Base-by-base conservation (phyloP, 2,329 filamentous ascomycete genomes). In the Phialocephala sp. region DNA sequence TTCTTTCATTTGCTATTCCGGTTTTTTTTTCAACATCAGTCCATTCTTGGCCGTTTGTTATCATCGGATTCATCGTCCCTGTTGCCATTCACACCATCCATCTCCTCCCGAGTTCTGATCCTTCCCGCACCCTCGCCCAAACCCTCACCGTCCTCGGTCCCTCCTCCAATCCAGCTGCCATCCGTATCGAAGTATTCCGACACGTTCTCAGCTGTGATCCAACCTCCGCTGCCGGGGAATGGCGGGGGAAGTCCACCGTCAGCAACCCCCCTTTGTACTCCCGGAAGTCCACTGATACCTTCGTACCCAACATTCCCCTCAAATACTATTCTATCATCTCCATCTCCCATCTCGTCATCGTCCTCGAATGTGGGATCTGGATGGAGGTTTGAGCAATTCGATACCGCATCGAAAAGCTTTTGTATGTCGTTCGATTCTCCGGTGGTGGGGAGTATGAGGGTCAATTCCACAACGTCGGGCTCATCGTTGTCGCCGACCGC, bases 161-260 rank as follows among this genome's bases (percentile, higher is more conserved):
- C 73, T 39, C 66, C 75, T 0, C 81, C 85, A 69, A 91, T 90
- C 86, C 90, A 94, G 75, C 94, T 93, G 2, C 92, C 92, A 9
- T 93, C 85, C 68, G 85, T 88, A 72, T 95, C 91, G 77, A 95
- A 91, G 75, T 88, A 97, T 71, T 97, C 87, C 69, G 90, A 83
- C 76, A 97, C 89, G 73, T 97, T 98, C 64, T 97, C 94, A 9
- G 92, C 91, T 18, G 94, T 98, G 75, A 98, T 93, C 91, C 91
- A 94, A 0, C 91, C 91, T 0, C 86, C 87, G 59, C 90, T 92
- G 1, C 91, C 91, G 0, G 91, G 90, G 77, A 91, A 86, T 0
- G 88, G 85, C 1, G 87, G 87, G n/a, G 88, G 88, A 27, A 90
- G 74, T 1, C 82, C 84, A 0, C 85, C 85, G 63, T 81, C 78